Conservation (phyloP, 441 rosid genomes). For the Daphne laureola region DNA sequence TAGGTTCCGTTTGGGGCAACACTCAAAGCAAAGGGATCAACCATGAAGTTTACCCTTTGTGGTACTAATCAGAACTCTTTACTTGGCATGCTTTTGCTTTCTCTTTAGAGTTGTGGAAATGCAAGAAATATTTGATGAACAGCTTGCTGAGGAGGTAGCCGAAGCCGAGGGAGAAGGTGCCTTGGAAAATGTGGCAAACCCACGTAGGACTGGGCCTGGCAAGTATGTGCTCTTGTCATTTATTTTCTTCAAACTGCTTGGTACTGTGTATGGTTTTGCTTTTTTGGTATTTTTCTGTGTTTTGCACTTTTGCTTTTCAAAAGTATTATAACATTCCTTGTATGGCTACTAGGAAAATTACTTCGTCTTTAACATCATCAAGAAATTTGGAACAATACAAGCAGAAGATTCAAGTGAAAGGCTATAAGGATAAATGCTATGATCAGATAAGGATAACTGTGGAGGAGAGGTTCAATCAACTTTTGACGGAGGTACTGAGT, state of each 20-base stretch:
- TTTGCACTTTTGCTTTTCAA: conserved; percentile 7
- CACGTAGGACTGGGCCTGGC: conserved; percentile 54
- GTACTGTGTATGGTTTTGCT: too few species aligned
- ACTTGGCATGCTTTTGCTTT: too few species aligned
- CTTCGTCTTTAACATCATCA: conserved; percentile 43
- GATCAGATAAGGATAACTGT: conserved; percentile 82
- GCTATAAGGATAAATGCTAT: conserved; percentile 88
- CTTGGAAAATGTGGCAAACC: conserved; percentile 76
- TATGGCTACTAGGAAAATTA: conserved; percentile 44
- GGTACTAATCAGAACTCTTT: too few species aligned
- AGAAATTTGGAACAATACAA: conserved; percentile 56
- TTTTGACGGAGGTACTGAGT: conserved; percentile 50
- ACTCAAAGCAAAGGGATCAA: too few species aligned
- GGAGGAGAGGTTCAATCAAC: conserved; percentile 69
- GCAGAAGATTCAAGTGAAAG: conserved; percentile 72
- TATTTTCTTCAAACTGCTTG: too few species aligned
- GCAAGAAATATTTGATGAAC: conserved; percentile 96
- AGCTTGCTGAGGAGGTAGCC: conserved; percentile 95
- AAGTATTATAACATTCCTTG: conserved; percentile 10
- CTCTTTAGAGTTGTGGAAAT: conserved; percentile 79
- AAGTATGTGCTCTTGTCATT: conserved; percentile 35
- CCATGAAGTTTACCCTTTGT: too few species aligned
- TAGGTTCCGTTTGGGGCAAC: too few species aligned
- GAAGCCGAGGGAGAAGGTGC: conserved; percentile 95
- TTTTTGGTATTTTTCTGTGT: conserved; percentile 5